Evolutionary conservation across 257 asterid species (phyloP).

Genomic region (Solanum sitiens): DNA sequence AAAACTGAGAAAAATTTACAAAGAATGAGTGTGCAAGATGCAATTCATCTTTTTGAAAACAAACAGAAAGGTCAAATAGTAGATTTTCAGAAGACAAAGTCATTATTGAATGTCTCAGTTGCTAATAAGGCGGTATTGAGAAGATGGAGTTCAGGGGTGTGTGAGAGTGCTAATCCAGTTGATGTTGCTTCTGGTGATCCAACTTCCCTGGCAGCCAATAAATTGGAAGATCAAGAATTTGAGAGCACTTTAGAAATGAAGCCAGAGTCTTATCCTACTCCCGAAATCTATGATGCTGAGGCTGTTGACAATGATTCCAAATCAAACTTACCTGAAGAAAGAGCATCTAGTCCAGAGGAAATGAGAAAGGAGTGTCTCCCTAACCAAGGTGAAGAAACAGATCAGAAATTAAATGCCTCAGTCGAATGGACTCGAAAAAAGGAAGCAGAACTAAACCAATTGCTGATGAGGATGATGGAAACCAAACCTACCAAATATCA

Average conservation of each 20-base stretch:
- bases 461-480: constrained; percentile 84
- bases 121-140: constrained; percentile 78
- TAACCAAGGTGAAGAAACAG: constrained; percentile 18
- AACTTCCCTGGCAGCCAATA: constrained; percentile 16
- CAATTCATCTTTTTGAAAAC: constrained; percentile 78
- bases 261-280: constrained; percentile 15
- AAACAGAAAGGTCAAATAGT: constrained; percentile 66
- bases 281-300: constrained; percentile 6
- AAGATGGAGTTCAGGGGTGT: constrained; percentile 89
- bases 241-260: constrained; percentile 21
- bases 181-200: constrained; percentile 24
- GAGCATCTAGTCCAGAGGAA: constrained; percentile 13
- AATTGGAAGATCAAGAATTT: constrained; percentile 19
- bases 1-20: constrained; percentile 23
- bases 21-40: constrained; percentile 93
- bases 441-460: constrained; percentile 84
- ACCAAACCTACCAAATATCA: constrained; percentile 53
- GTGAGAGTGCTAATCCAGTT: constrained; percentile 36
- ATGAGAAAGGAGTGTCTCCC: constrained; percentile 30
- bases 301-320: constrained; percentile 25
- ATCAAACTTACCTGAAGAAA: constrained; percentile 24
- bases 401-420: constrained; percentile 36
- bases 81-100: constrained; percentile 44
- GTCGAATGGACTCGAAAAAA: constrained; percentile 88
- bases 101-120: constrained; percentile 15